phyloP scores from a whole-genome alignment of 257 asterid species.

The Ehretia macrophylla region DNA sequence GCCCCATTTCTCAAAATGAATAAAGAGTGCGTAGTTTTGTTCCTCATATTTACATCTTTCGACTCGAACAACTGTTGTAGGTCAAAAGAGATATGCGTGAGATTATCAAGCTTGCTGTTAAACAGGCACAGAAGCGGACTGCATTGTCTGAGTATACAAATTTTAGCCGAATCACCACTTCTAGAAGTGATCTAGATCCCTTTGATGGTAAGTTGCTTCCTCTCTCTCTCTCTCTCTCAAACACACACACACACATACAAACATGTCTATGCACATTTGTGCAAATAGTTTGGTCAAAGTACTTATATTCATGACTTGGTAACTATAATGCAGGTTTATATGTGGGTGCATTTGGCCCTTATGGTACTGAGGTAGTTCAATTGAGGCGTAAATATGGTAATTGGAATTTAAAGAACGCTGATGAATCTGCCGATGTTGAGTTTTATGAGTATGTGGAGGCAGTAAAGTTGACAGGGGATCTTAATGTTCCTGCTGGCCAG shows the following conservation, averaged over 20 bases:
- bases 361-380: slow-evolving; percentile 90
- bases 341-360: slow-evolving; percentile 98
- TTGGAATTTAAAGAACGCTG: slow-evolving; percentile 56
- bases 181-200: slow-evolving; percentile 77
- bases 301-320: no score
- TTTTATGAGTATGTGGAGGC: slow-evolving; percentile 99
- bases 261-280: not conserved
- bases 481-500: slow-evolving; percentile 97
- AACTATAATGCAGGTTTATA: slow-evolving; percentile 55
- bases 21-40: not conserved
- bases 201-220: slow-evolving; percentile 65
- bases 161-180: slow-evolving; percentile 65
- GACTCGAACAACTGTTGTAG: slow-evolving; percentile 24
- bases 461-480: slow-evolving; percentile 91
- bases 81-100: slow-evolving; percentile 80
- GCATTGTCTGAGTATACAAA: slow-evolving; percentile 70
- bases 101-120: slow-evolving; percentile 79
- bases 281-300: not conserved
- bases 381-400: slow-evolving; percentile 89
- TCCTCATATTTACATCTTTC: not conserved
- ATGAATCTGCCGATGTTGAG: slow-evolving; percentile 64
- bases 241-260: no score
- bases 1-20: not conserved
- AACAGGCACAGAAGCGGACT: slow-evolving; percentile 68
- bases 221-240: slow-evolving; percentile 1